Base-by-base conservation (phyloP, 2,329 filamentous ascomycete species). In the Penicillium freii region DNA sequence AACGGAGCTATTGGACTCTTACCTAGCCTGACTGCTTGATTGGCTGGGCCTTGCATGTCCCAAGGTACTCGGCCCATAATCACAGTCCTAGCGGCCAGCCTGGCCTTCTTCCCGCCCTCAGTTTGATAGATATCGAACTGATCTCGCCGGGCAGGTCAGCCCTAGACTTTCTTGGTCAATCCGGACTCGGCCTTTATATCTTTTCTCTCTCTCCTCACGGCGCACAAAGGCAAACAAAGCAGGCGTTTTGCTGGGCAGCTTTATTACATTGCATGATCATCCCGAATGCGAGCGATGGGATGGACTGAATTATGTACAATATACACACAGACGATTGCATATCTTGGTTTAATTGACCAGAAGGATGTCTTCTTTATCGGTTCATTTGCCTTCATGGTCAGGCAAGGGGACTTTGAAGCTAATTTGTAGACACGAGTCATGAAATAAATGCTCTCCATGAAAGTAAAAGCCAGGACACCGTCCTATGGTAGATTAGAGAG, bases 191-290 rank as follows among this genome's bases (percentile, higher is more conserved):
- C 54, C 34, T 51, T 27, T 49, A 53, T 40, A 43, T 51, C 19
- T 42, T 61, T 56, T 62, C 56, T 40, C 50, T 45, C 49, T 64
- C 64, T 60, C 53, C 63, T 66, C 62, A 59, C 25, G 63, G 62
- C 64, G 64, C 58, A 63, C 54, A 53, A 51, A 53, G 40, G 60
- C 63, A 54, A 38, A 54, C 40, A 54, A 56, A 51, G 52, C 38
- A 53, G 63, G 64, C 63, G 64, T 66, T 66, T 61, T 59, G 36
- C 44, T 57, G 64, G 63, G 63, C 63, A 63, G 66, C 38, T 63
- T 31, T 36, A 36, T 57, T 62, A 44, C 52, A 54, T 58, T 64
- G 63, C 64, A 65, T 66, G 49, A 51, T 51, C 47, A 62, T 61
- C 56, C 54, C 54, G 21, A 54, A 40, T 45, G 52, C 40, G 55